These are phyloP conservation scores for Trapa bicornis DNA, from an alignment of 345 rosid species.

Conservation along the genomic window DNA sequence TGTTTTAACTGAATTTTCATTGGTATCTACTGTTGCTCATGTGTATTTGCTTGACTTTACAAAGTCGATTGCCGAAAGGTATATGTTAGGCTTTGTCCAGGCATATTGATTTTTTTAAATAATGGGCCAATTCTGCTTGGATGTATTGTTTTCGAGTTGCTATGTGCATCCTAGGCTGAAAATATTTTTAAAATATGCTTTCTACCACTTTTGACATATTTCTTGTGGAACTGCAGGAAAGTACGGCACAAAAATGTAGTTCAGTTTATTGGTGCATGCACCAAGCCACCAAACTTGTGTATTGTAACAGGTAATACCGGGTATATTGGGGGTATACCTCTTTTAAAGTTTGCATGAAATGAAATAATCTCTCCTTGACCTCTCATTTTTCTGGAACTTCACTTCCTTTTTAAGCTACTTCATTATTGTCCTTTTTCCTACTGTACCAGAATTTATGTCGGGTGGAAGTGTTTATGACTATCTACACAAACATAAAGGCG, in stretches of 20 bases:
- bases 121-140: not conserved
- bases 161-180: not conserved
- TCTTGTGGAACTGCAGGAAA: slow-evolving; percentile 46
- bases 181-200: not conserved
- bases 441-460: slow-evolving; percentile 62
- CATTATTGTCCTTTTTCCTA: slow-evolving; percentile 6
- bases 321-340: not conserved
- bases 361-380: not conserved
- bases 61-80: not conserved
- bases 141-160: not conserved
- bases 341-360: not conserved
- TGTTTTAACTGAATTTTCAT: not conserved
- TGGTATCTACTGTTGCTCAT: not conserved
- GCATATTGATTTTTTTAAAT: not conserved
- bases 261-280: slow-evolving; percentile 96
- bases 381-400: not conserved
- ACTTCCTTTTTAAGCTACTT: not conserved
- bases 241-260: slow-evolving; percentile 94
- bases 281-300: slow-evolving; percentile 83
- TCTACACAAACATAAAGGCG: slow-evolving; percentile 85
- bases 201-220: not conserved
- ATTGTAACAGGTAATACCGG: slow-evolving; percentile 65
- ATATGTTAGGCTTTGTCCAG: not conserved
- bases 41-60: not conserved
- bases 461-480: slow-evolving; percentile 99